Evolutionary conservation across 257 asterid species (phyloP).

Genomic region (Euphrasia confusa): DNA sequence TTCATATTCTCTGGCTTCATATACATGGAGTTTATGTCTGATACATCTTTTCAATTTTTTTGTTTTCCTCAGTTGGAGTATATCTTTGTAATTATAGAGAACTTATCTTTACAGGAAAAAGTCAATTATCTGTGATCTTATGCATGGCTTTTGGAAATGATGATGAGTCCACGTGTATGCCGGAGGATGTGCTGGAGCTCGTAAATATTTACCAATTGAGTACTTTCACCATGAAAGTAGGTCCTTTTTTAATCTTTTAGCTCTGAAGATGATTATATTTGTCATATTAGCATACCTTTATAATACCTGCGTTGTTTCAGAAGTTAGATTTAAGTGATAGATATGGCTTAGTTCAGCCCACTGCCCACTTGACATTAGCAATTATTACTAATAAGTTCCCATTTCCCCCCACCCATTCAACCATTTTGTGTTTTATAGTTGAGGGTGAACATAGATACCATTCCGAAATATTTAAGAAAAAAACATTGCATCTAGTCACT

Average conservation of each 20-base stretch:
- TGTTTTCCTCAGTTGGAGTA: not conserved
- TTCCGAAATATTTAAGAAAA: too few species aligned
- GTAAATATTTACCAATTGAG: slow-evolving; percentile 81
- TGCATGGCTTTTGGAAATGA: slow-evolving; percentile 45
- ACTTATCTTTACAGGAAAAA: slow-evolving; percentile 44
- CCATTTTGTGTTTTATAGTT: too few species aligned
- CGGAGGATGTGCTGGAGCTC: slow-evolving; percentile 55
- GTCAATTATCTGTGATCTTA: slow-evolving; percentile 55
- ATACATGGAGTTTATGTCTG: not conserved
- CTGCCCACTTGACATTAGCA: too few species aligned
- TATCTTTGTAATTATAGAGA: slow-evolving; percentile 8
- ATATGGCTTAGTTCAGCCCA: too few species aligned
- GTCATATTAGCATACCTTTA: not conserved
- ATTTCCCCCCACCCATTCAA: too few species aligned
- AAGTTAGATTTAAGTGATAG: too few species aligned
- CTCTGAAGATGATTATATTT: slow-evolving; percentile 9
- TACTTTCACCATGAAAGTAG: slow-evolving; percentile 78
- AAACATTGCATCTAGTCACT: too few species aligned
- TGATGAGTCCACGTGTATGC: slow-evolving; percentile 37
- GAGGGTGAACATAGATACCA: too few species aligned
- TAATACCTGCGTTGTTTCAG: not conserved
- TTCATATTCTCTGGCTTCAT: too few species aligned
- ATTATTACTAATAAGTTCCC: too few species aligned
- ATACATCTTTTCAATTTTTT: not conserved
- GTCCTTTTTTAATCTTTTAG: slow-evolving; percentile 39